Evolutionary conservation across 2,329 filamentous ascomycete genomes (phyloP).

Genomic region (Pleoardoris graminearum): DNA sequence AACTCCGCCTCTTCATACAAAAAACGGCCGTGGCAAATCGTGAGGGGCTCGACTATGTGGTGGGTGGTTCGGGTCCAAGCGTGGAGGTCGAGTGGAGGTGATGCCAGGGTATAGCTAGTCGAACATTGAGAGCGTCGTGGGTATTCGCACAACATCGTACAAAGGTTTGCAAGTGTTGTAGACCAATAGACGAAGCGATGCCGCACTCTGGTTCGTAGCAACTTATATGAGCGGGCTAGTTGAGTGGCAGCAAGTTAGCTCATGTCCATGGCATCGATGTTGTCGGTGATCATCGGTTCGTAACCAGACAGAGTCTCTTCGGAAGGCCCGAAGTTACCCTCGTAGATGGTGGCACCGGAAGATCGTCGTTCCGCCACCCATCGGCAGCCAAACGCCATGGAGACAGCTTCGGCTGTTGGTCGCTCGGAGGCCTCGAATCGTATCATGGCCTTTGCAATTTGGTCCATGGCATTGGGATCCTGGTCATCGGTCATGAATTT

Average conservation of each 20-base stretch:
- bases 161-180: not conserved
- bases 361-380: conserved; percentile 80
- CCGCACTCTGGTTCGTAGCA: not conserved
- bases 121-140: not conserved
- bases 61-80: not conserved
- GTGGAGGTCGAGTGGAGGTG: not conserved
- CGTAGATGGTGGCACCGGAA: conserved; percentile 90
- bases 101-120: not conserved
- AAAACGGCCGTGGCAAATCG: conserved; percentile 1
- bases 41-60: conserved; percentile 1
- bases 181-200: not conserved
- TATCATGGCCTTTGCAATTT: conserved; percentile 87
- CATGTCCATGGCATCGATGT: conserved; percentile 65
- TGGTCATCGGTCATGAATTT: conserved; percentile 82
- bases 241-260: conserved; percentile 27
- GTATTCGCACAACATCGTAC: not conserved
- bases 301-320: conserved; percentile 58
- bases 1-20: conserved; percentile 3
- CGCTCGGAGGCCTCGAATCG: conserved; percentile 71
- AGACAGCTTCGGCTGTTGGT: conserved; percentile 73
- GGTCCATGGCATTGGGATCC: conserved; percentile 77
- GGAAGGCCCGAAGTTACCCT: conserved; percentile 90
- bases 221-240: not conserved
- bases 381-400: conserved; percentile 71
- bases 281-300: conserved; percentile 35